Evolutionary conservation across 768 basidiomycete species (phyloP).

Genomic region (Tulasnella sp.): DNA sequence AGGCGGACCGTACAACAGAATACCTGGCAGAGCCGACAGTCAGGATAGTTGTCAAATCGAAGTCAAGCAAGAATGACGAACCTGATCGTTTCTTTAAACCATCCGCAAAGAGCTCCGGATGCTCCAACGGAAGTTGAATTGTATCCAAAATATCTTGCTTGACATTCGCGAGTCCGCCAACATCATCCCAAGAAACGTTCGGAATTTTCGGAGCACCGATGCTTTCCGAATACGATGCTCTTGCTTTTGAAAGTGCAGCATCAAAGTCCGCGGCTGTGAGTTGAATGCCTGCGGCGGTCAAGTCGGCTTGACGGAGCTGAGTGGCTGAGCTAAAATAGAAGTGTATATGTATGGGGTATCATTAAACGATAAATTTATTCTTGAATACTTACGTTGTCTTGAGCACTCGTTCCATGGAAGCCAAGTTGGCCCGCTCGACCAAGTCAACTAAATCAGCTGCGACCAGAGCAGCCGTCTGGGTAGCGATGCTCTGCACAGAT

Average conservation of each 20-base stretch:
- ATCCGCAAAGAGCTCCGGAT: conserved; percentile 81
- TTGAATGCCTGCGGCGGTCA: conserved; percentile 33
- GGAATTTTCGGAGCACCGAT: conserved; percentile 98
- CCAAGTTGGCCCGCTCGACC: conserved; percentile 48
- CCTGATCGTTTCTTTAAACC: conserved; percentile 96
- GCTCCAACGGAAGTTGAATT: conserved; percentile 82
- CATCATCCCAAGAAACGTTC: conserved; percentile 92
- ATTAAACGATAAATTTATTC: background rate
- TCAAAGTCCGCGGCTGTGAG: conserved; percentile 58
- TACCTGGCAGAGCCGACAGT: conserved; percentile 42
- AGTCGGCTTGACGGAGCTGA: conserved; percentile 20
- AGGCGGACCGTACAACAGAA: conserved; percentile 88
- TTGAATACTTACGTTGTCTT: conserved; percentile 32
- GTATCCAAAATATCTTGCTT: conserved; percentile 94
- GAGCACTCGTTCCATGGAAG: conserved; percentile 45
- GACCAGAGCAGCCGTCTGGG: conserved; percentile 85
- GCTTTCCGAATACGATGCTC: conserved; percentile 75
- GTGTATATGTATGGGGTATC: background rate
- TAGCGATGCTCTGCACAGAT: conserved; percentile 59
- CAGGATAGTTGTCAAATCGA: background rate
- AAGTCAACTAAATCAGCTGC: conserved; percentile 73
- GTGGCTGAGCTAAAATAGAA: background rate
- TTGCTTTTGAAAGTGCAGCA: conserved; percentile 57
- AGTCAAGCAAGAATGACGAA: conserved; percentile 31
- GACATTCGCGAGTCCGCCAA: conserved; percentile 81